phyloP scores from a whole-genome alignment of 2,329 filamentous ascomycete species.

The Furcasterigmium sp. region DNA sequence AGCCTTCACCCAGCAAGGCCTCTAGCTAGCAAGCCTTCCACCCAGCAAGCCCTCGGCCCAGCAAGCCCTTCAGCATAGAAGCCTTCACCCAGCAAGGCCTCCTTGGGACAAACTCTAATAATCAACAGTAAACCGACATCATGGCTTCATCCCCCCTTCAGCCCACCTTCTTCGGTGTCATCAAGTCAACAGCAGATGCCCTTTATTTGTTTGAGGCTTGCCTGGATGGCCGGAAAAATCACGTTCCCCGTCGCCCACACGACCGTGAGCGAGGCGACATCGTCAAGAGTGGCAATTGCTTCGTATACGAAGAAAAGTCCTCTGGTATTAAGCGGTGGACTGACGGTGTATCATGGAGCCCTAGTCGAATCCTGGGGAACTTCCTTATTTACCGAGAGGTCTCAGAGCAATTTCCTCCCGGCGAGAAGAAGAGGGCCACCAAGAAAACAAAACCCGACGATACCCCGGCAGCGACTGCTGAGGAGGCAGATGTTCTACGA shows the following conservation, averaged over 20 bases:
- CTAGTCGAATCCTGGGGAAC: constrained; percentile 78
- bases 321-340: constrained; percentile 95
- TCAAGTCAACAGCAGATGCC: constrained; percentile 68
- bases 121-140: constrained; percentile 24
- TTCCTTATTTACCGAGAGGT: constrained; percentile 84
- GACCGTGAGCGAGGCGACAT: constrained; percentile 74
- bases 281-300: constrained; percentile 79
- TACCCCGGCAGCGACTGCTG: too few relatives aligned
- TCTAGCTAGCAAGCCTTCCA: too few relatives aligned
- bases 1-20: too few relatives aligned
- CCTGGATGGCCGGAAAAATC: constrained; percentile 62
- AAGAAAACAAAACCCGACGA: constrained; percentile 51
- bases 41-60: too few relatives aligned
- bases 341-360: constrained; percentile 86
- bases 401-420: constrained; percentile 69
- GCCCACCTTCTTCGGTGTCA: constrained; percentile 63
- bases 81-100: too few relatives aligned
- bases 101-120: too few relatives aligned
- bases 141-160: constrained; percentile 30
- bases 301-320: constrained; percentile 87
- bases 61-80: too few relatives aligned
- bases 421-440: constrained; percentile 79
- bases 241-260: constrained; percentile 79
- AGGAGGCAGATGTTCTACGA: constrained; percentile 13
- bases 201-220: constrained; percentile 77